Conservation (phyloP, 345 rosid species). For the Sapria himalayana region DNA sequence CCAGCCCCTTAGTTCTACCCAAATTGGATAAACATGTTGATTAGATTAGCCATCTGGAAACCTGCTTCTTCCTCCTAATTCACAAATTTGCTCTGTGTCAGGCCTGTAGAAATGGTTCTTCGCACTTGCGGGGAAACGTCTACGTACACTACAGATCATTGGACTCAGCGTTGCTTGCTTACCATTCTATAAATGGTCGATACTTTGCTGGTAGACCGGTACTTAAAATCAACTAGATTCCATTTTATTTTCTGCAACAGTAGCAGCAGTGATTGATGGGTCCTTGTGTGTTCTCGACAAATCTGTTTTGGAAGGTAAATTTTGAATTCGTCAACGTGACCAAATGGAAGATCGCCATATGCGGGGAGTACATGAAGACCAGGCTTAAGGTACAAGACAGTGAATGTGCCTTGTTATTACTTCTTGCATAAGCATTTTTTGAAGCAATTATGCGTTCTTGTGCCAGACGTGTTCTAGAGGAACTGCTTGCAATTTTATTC, state of each 20-base stretch:
- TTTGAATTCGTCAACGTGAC: slow-evolving; percentile 79
- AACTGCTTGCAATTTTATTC: slow-evolving; percentile 80
- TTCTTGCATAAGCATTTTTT: not conserved
- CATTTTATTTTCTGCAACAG: too few species aligned
- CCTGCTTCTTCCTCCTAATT: slow-evolving; percentile 4
- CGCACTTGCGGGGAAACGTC: slow-evolving; percentile 86
- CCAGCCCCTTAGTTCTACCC: not conserved
- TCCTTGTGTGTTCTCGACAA: too few species aligned
- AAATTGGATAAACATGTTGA: not conserved
- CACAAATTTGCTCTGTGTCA: slow-evolving; percentile 12
- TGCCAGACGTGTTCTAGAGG: slow-evolving; percentile 88
- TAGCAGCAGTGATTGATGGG: too few species aligned
- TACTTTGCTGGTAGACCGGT: slow-evolving; percentile 98
- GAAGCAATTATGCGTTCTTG: not conserved
- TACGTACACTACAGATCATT: slow-evolving; percentile 63
- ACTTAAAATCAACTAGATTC: slow-evolving; percentile 6
- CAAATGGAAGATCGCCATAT: slow-evolving; percentile 87
- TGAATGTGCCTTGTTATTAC: slow-evolving; percentile 5
- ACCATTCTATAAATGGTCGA: slow-evolving; percentile 48
- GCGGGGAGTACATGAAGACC: slow-evolving; percentile 88
- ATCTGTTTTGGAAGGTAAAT: slow-evolving; percentile 26
- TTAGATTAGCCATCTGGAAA: slow-evolving; percentile 7
- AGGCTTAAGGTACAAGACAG: slow-evolving; percentile 39
- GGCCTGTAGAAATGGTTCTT: slow-evolving; percentile 79
- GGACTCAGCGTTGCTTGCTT: slow-evolving; percentile 65